Conservation (phyloP, 2,329 filamentous ascomycete genomes). For the Fusarium sp. region DNA sequence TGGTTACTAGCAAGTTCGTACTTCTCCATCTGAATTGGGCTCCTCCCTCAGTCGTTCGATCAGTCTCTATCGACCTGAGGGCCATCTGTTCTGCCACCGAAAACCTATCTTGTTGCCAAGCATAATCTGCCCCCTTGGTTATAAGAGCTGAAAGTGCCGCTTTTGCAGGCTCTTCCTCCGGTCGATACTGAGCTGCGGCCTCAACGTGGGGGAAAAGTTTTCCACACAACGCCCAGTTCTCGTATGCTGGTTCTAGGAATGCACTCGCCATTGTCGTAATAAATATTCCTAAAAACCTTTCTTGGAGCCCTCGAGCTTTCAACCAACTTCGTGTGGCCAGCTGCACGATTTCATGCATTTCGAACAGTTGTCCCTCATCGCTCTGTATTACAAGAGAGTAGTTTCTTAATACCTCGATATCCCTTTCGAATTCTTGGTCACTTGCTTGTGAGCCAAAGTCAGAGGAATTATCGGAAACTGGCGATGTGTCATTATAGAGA, state of each 20-base stretch:
- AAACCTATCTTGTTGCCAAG: too few species aligned
- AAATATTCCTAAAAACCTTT: background rate
- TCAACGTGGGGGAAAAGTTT: too few species aligned
- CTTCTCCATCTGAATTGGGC: too few species aligned
- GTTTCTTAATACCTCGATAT: background rate
- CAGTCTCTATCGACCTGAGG: too few species aligned
- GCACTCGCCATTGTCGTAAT: background rate
- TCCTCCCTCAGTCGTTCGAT: too few species aligned
- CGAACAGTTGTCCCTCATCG: background rate
- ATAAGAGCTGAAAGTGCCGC: too few species aligned
- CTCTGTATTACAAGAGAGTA: background rate
- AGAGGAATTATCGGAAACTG: background rate
- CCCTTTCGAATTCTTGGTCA: background rate
- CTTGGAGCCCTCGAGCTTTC: background rate
- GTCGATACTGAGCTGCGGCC: too few species aligned
- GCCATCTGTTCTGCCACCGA: too few species aligned
- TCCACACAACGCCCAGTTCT: background rate
- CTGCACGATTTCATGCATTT: background rate
- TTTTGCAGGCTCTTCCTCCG: too few species aligned
- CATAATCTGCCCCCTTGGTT: too few species aligned
- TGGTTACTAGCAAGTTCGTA: too few species aligned
- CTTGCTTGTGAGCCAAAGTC: background rate
- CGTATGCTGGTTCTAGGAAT: background rate
- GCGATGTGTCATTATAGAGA: background rate
- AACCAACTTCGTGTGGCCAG: background rate